Evolutionary conservation across 257 asterid genomes (phyloP).

Genomic region (Solanum acaule): DNA sequence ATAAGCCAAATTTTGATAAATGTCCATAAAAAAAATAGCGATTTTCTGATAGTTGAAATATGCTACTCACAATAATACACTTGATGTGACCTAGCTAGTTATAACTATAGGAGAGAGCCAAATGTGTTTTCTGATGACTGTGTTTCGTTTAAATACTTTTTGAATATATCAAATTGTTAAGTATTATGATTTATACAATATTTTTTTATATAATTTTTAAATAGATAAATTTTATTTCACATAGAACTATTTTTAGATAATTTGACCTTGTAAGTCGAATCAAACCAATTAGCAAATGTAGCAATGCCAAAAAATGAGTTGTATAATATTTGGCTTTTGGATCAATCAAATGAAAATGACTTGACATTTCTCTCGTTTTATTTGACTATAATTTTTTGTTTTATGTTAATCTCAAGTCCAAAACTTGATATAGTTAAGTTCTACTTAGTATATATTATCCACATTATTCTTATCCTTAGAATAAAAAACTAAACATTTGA

Average conservation of each 20-base stretch:
- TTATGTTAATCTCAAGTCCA: neutral
- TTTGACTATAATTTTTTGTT: neutral
- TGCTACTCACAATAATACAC: accelerated
- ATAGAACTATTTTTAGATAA: neutral
- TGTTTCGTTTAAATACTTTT: neutral
- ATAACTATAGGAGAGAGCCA: neutral
- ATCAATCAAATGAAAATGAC: neutral
- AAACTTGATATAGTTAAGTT: neutral
- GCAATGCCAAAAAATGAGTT: neutral
- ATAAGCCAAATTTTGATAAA: neutral
- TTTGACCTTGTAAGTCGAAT: neutral
- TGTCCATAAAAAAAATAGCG: accelerated
- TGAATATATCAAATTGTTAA: neutral
- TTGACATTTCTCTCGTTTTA: neutral
- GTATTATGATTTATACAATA: neutral
- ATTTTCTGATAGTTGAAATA: neutral
- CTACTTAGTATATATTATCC: neutral
- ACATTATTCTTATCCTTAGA: neutral
- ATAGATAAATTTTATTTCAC: neutral
- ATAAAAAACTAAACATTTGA: neutral
- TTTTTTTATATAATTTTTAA: neutral
- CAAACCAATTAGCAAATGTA: neutral
- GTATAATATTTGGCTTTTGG: neutral
- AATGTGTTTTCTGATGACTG: accelerated
- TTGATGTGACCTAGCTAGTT: neutral